These are phyloP conservation scores for Amanita subjunquillea DNA, from an alignment of 768 basidiomycete genomes.

Conservation along the genomic window DNA sequence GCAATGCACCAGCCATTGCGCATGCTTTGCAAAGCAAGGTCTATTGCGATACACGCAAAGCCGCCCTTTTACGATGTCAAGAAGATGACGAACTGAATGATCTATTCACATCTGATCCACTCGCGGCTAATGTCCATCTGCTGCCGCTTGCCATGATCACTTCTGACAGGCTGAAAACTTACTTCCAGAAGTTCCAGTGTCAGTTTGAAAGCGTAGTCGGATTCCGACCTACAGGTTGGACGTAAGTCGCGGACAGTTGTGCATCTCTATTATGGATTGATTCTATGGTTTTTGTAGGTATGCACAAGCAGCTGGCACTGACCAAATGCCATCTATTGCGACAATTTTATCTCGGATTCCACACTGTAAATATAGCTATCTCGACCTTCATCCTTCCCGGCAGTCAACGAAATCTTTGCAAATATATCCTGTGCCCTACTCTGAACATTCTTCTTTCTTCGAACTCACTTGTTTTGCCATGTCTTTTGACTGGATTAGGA, in stretches of 20 bases:
- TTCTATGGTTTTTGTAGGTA: conserved; percentile 33
- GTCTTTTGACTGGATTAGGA: conserved; percentile 73
- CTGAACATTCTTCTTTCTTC: conserved; percentile 93
- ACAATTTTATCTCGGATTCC: conserved; percentile 62
- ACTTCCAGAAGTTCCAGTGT: conserved; percentile 66
- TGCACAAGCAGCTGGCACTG: conserved; percentile 52
- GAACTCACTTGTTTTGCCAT: conserved; percentile 94
- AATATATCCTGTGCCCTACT: conserved; percentile 83
- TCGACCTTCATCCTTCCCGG: conserved; percentile 55
- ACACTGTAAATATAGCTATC: conserved; percentile 55
- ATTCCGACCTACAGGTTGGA: conserved; percentile 95
- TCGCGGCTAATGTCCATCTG: conserved; percentile 74
- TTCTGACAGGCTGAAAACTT: conserved; percentile 66
- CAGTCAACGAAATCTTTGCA: conserved; percentile 63
- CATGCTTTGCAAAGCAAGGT: conserved; percentile 71
- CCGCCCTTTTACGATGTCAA: conserved; percentile 74
- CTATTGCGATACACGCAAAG: conserved; percentile 83
- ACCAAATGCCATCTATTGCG: conserved; percentile 52
- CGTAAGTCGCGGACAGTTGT: conserved; percentile 38
- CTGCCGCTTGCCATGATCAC: conserved; percentile 70
- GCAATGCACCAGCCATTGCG: conserved; percentile 56
- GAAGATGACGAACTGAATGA: conserved; percentile 73
- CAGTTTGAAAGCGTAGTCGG: conserved; percentile 66
- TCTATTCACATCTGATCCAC: conserved; percentile 68
- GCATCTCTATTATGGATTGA: neutral